A percentile compares a stretch with the other conserved stretches of the same genome.
phyloP scores from a whole-genome alignment of 331 rosid genomes.

The Arachis monticola region DNA sequence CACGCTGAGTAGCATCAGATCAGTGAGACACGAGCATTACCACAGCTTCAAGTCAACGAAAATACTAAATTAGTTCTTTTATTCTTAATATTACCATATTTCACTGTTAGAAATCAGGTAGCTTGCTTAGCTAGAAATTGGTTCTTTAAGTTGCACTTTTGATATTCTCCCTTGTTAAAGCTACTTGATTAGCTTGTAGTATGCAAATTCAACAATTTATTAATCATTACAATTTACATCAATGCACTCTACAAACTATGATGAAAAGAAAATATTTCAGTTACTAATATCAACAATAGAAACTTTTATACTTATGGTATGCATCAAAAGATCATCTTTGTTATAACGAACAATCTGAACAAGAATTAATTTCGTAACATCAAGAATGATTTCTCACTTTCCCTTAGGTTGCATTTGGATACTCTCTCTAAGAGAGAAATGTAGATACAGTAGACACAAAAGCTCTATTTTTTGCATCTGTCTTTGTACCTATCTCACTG shows the following conservation, averaged over 20 bases:
- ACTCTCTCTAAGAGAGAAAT: too few relatives aligned
- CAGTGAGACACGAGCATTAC: constrained; percentile 48
- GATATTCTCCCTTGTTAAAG: background rate
- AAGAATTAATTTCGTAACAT: background rate
- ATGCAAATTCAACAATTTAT: background rate
- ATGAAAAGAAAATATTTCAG: background rate
- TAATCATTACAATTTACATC: background rate
- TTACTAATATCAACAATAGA: constrained; percentile 1
- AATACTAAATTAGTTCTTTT: constrained; percentile 12
- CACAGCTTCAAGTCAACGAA: constrained; percentile 16
- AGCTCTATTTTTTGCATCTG: too few relatives aligned
- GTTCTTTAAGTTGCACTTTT: background rate
- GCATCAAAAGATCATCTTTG: background rate
- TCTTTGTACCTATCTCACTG: too few relatives aligned
- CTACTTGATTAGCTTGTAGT: background rate
- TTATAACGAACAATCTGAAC: background rate
- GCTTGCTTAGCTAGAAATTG: background rate
- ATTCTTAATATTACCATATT: background rate
- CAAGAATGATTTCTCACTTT: too few relatives aligned
- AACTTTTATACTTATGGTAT: background rate
- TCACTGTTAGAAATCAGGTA: background rate
- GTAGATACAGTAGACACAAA: background rate
- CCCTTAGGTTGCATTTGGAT: too few relatives aligned
- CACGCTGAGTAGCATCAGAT: constrained; percentile 80
- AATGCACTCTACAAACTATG: background rate